These are phyloP conservation scores for Annulohypoxylon maeteangense DNA, from an alignment of 495 filamentous ascomycete species.

Conservation along the genomic window DNA sequence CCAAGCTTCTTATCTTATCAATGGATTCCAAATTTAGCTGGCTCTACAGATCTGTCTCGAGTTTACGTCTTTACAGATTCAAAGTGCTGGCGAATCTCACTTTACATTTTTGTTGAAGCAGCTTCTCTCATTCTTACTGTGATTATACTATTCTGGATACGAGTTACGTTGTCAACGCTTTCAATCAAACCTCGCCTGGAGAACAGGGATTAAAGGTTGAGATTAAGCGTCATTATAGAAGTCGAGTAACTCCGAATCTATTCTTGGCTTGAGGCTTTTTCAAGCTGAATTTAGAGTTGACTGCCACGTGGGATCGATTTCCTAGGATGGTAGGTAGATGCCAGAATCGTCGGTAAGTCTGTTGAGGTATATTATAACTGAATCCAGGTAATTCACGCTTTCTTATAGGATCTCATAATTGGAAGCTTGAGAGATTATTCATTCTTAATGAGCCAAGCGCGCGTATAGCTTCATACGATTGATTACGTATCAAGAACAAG, in stretches of 20 bases:
- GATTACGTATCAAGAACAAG: not conserved
- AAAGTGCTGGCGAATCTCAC: not conserved
- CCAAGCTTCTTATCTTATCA: slow-evolving; percentile 36
- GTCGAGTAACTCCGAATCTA: slow-evolving; percentile 7
- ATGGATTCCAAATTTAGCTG: not conserved
- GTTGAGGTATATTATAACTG: slow-evolving; percentile 20
- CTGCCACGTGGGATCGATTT: slow-evolving; percentile 6
- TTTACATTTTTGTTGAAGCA: not conserved
- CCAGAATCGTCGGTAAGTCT: not conserved
- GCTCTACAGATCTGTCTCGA: not conserved
- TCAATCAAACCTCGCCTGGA: not conserved
- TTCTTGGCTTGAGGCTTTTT: slow-evolving; percentile 28
- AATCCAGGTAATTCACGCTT: not conserved
- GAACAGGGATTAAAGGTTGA: not conserved
- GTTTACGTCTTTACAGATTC: not conserved
- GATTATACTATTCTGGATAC: not conserved
- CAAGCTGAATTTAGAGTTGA: not conserved
- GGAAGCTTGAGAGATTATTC: not conserved
- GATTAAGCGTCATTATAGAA: slow-evolving; percentile 10
- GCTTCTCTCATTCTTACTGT: not conserved
- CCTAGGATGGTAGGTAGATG: slow-evolving; percentile 22
- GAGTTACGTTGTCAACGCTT: not conserved
- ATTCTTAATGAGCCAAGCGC: not conserved
- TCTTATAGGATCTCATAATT: not conserved
- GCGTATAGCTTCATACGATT: not conserved